Evolutionary conservation across 352 stramenopile species (phyloP).

Genomic region (Globisporangium camurandrum): DNA sequence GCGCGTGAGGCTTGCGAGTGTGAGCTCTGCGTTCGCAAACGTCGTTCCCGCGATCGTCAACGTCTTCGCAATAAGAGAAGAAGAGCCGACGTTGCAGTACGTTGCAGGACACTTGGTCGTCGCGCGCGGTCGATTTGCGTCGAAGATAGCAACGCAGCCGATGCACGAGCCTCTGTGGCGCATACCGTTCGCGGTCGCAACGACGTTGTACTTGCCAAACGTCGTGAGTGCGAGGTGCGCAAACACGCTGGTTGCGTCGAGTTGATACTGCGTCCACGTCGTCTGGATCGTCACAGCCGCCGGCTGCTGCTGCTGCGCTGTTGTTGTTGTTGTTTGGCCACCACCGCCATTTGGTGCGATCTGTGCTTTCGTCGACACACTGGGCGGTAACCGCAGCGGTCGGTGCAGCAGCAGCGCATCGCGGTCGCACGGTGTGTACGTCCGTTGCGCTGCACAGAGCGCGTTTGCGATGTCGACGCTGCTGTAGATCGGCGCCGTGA

Average conservation of each 20-base stretch:
- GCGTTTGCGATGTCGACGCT: slow-evolving; percentile 2
- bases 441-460: slow-evolving; percentile 3
- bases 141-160: slow-evolving; percentile 42
- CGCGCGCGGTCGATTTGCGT: slow-evolving; percentile 31
- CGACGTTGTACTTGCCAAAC: slow-evolving; percentile 49
- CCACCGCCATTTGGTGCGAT: too few relatives aligned
- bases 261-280: slow-evolving; percentile 5
- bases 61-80: neutral
- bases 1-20: slow-evolving; percentile 21
- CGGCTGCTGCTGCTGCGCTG: neutral
- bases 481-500: slow-evolving; percentile 7
- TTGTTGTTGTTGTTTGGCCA: neutral
- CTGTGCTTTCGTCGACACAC: neutral
- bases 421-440: slow-evolving; percentile 2
- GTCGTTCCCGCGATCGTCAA: slow-evolving; percentile 13
- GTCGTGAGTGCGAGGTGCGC: neutral
- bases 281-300: neutral
- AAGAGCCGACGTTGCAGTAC: slow-evolving; percentile 13
- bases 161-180: slow-evolving; percentile 20
- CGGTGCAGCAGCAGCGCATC: slow-evolving; percentile 7
- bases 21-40: slow-evolving; percentile 1
- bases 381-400: slow-evolving; percentile 3
- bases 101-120: slow-evolving; percentile 28
- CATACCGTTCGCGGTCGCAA: slow-evolving; percentile 32
- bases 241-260: neutral